A percentile compares a stretch with the other conserved stretches of the same genome.
Evolutionary conservation across 139 green algal species (phyloP).

Genomic region (Medakamo hakoo): DNA sequence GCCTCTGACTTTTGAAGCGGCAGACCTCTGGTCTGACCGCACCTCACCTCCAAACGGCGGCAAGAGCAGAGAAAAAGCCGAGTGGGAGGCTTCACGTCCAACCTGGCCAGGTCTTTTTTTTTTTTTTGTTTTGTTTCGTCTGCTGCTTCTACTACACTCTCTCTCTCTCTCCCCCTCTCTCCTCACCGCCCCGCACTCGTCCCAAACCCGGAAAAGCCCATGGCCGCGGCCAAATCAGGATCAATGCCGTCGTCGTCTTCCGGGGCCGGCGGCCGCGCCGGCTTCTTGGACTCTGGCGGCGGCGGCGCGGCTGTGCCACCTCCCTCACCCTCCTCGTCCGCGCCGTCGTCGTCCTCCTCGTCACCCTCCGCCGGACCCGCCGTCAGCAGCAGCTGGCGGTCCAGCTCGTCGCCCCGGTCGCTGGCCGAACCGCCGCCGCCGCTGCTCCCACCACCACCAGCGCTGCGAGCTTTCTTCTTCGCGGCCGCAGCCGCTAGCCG

Average conservation of each 20-base stretch:
- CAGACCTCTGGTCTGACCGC: too few species aligned
- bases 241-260: slow-evolving; percentile 45
- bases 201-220: slow-evolving; percentile 93
- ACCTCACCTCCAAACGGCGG: too few species aligned
- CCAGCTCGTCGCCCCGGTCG: not conserved
- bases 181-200: too few species aligned
- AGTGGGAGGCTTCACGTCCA: not conserved
- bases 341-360: slow-evolving; percentile 37
- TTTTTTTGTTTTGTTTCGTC: not conserved
- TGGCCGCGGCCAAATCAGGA: slow-evolving; percentile 70
- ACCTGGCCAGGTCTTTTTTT: not conserved
- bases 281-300: slow-evolving; percentile 4
- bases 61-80: not conserved
- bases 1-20: too few species aligned
- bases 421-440: slow-evolving; percentile 6
- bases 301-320: not conserved
- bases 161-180: not conserved
- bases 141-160: not conserved
- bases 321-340: slow-evolving; percentile 19
- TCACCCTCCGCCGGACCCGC: slow-evolving; percentile 28
- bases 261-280: slow-evolving; percentile 11
- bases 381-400: slow-evolving; percentile 16
- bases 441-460: not conserved
- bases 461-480: slow-evolving; percentile 18
- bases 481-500: not conserved